Conservation (phyloP, 768 basidiomycete species). For the Strobilomyces confusus region DNA sequence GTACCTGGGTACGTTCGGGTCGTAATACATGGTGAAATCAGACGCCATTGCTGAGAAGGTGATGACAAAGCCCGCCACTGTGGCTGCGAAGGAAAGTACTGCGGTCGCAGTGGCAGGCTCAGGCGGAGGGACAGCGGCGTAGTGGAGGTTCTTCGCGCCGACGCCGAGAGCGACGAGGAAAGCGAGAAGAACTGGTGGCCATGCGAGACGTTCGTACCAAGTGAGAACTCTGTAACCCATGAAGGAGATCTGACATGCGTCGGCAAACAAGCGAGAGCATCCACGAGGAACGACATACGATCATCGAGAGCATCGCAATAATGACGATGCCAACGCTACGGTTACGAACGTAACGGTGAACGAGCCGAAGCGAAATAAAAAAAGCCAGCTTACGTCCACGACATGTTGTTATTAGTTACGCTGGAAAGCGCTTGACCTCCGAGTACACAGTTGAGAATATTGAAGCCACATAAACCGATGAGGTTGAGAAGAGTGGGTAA, state of each 20-base stretch:
- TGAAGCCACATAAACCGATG: constrained; percentile 57
- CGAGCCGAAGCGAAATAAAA: not conserved
- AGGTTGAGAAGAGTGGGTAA: constrained; percentile 55
- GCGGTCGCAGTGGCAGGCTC: constrained; percentile 50
- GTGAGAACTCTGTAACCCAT: constrained; percentile 63
- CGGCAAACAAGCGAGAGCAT: not conserved
- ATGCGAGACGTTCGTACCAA: constrained; percentile 69
- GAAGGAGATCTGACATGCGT: constrained; percentile 48
- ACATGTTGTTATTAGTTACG: constrained; percentile 46
- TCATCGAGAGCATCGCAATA: constrained; percentile 61
- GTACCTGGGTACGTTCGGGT: constrained; percentile 54
- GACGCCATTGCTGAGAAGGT: constrained; percentile 59
- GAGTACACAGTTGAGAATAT: constrained; percentile 63
- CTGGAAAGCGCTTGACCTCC: constrained; percentile 65
- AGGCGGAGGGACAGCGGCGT: constrained; percentile 40
- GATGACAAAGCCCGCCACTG: constrained; percentile 69
- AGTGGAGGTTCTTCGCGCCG: constrained; percentile 65
- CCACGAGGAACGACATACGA: constrained; percentile 35
- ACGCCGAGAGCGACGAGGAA: constrained; percentile 69
- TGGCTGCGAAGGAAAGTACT: constrained; percentile 64
- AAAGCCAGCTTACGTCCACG: constrained; percentile 41
- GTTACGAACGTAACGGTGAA: constrained; percentile 10
- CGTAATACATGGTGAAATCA: constrained; percentile 74
- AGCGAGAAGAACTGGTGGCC: constrained; percentile 75
- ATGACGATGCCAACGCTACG: constrained; percentile 78